Evolutionary conservation across 768 basidiomycete species (phyloP).

Genomic region (Xerocomellus intermedius): DNA sequence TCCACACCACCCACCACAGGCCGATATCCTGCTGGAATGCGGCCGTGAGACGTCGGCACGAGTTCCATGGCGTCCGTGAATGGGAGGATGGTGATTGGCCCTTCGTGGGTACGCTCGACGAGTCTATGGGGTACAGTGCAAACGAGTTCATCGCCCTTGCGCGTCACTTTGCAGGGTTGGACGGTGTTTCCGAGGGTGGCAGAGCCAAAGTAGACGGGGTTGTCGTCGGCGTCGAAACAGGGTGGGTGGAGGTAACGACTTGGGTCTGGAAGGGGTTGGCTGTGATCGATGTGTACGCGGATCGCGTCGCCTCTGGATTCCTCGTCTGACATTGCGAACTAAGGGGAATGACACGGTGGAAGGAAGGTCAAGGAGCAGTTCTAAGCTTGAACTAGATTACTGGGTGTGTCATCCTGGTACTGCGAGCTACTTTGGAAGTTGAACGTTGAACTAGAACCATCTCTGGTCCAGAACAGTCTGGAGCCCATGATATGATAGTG

Average conservation of each 20-base stretch:
- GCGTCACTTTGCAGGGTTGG: constrained; percentile 9
- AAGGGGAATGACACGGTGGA: too few relatives aligned
- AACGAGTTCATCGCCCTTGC: background rate
- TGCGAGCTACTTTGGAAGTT: too few relatives aligned
- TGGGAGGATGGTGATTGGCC: constrained; percentile 4
- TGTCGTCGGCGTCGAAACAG: constrained; percentile 3
- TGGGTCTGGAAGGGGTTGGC: background rate
- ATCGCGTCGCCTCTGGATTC: background rate
- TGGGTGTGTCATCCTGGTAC: too few relatives aligned
- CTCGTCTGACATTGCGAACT: background rate
- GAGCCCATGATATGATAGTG: too few relatives aligned
- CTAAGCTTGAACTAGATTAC: too few relatives aligned
- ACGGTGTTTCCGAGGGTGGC: background rate
- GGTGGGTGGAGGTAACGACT: constrained; percentile 5
- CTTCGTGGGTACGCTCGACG: background rate
- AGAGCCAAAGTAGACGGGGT: constrained; percentile 1
- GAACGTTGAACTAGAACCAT: too few relatives aligned
- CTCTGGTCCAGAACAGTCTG: too few relatives aligned
- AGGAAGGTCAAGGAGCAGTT: too few relatives aligned
- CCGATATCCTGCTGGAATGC: background rate
- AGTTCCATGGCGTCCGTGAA: constrained; percentile 6
- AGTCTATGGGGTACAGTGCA: background rate
- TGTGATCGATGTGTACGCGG: constrained; percentile 2
- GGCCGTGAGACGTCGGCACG: background rate
- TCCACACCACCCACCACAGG: constrained; percentile 2